Percentiles rank a stretch among this genome's conserved stretches.
Evolutionary conservation across 2,329 filamentous ascomycete genomes (phyloP).

Genomic region (Endothia cerciana): DNA sequence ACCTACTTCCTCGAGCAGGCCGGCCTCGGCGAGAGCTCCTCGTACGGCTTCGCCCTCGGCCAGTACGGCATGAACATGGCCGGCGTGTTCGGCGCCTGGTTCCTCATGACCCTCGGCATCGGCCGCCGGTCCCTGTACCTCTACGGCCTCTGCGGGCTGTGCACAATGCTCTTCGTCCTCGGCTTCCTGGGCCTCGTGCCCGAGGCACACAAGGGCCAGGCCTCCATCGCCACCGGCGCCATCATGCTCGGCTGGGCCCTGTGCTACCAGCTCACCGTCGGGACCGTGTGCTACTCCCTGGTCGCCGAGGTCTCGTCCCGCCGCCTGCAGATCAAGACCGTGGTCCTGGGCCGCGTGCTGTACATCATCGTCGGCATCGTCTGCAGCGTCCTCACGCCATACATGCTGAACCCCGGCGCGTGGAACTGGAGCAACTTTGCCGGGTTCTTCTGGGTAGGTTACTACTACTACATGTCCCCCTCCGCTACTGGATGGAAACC

Average conservation of each 20-base stretch:
- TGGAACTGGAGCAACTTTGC: conserved; percentile 91
- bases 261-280: conserved; percentile 84
- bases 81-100: conserved; percentile 82
- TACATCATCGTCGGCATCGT: conserved; percentile 84
- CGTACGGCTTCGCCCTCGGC: conserved; percentile 65
- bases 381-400: conserved; percentile 80
- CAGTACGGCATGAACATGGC: conserved; percentile 75
- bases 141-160: conserved; percentile 74
- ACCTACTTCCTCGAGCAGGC: conserved; percentile 66
- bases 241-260: conserved; percentile 86
- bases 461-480: not conserved
- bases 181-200: conserved; percentile 82
- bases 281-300: conserved; percentile 87
- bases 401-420: conserved; percentile 86
- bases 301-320: conserved; percentile 84
- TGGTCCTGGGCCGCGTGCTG: conserved; percentile 80
- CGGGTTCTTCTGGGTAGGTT: conserved; percentile 79
- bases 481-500: not conserved
- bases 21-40: conserved; percentile 53
- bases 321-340: conserved; percentile 86
- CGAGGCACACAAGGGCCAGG: conserved; percentile 57
- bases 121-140: conserved; percentile 79
- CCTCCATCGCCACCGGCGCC: conserved; percentile 76
- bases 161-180: conserved; percentile 77
- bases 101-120: conserved; percentile 73